Evolutionary conservation across 2,329 filamentous ascomycete genomes (phyloP).

Genomic region (Ophiostoma sp.): DNA sequence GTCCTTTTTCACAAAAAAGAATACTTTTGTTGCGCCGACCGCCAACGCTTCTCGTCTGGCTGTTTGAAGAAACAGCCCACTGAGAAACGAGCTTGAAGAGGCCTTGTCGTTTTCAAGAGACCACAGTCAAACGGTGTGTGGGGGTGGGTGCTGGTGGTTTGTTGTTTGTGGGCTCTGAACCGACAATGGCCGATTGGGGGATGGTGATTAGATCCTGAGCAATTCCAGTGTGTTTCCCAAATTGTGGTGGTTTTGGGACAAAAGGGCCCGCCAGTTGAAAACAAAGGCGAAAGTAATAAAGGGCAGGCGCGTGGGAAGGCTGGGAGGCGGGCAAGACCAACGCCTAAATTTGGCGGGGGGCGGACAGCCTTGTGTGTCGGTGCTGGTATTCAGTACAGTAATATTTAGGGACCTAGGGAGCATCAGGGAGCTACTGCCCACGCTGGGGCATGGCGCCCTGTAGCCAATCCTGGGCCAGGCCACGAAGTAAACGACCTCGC

Average conservation of each 20-base stretch:
- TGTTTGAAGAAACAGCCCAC: neutral
- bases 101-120: neutral
- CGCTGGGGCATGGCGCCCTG: neutral
- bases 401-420: neutral
- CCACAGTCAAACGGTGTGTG: neutral
- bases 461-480: neutral
- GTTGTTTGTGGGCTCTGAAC: constrained; percentile 17
- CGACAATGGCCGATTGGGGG: constrained; percentile 24
- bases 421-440: neutral
- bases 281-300: neutral
- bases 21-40: neutral
- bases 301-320: constrained; percentile 1
- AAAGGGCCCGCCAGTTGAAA: constrained; percentile 26
- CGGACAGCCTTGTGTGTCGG: neutral
- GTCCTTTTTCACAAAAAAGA: neutral
- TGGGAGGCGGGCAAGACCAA: constrained; percentile 6
- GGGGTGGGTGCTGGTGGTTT: neutral
- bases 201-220: constrained; percentile 20
- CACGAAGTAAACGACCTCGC: neutral
- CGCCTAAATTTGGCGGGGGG: constrained; percentile 7
- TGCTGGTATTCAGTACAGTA: neutral
- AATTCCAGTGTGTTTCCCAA: neutral
- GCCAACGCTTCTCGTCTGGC: neutral
- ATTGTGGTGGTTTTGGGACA: neutral
- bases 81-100: too few relatives aligned